A percentile compares a stretch with the other conserved stretches of the same genome.
Evolutionary conservation across 2,329 filamentous ascomycete genomes (phyloP).

Genomic region (Calonectria multiphialidica): DNA sequence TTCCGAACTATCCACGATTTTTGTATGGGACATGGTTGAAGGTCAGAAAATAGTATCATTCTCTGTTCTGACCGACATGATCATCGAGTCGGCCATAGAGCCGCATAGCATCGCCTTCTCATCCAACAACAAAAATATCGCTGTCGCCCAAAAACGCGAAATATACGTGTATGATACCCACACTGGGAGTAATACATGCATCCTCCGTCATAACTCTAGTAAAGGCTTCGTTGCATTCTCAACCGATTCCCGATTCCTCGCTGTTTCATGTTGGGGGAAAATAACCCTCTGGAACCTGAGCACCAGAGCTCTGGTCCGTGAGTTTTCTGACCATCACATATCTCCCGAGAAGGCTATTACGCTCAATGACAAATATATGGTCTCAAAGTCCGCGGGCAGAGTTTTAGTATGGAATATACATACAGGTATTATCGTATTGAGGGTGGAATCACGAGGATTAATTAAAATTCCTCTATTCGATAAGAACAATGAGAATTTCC

Average conservation of each 20-base stretch:
- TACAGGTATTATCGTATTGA: background rate
- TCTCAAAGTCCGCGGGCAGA: background rate
- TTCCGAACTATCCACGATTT: background rate
- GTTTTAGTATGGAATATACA: background rate
- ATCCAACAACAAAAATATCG: background rate
- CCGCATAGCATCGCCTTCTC: background rate
- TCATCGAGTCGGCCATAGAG: no score
- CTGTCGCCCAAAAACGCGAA: background rate
- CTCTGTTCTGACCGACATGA: no score
- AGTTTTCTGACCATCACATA: background rate
- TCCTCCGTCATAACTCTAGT: background rate
- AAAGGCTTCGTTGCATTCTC: background rate
- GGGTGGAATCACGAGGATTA: no score
- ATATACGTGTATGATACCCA: background rate
- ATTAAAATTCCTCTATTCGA: background rate
- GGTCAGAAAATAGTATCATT: background rate
- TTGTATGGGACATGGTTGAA: background rate
- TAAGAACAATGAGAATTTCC: background rate
- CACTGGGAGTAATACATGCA: background rate
- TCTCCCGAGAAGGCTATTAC: background rate
- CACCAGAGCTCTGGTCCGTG: background rate
- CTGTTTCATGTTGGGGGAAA: background rate
- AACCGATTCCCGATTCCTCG: background rate
- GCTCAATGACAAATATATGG: background rate
- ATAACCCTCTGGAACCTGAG: background rate